Evolutionary conservation across 495 filamentous ascomycete genomes (phyloP), one percentile per base, ranked within the genome.

Genomic region (Thermochaetoides thermophila): DNA sequence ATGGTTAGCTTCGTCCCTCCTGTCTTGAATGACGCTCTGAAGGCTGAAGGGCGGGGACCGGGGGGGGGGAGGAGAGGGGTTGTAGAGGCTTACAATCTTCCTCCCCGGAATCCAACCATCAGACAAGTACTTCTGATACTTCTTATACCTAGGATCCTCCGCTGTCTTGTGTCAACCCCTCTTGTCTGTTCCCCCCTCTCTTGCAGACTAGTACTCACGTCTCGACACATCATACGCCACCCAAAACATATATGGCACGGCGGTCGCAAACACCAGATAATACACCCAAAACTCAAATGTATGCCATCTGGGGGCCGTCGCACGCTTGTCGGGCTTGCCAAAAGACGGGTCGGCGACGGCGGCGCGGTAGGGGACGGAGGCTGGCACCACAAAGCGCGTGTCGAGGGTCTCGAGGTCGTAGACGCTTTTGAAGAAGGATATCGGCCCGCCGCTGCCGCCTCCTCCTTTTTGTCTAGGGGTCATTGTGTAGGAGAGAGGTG

Each of bases 51-150:
- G 12, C 13, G 11, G 13, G 21, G 20, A 12, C 12, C 22, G 17
- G 20, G 10, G 21, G 21, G 21, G 21, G 11, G 21, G 21, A 11
- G 21, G 21, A 11, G 11, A 24, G 6, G 21, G 21, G 21, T 6
- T 6, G 21, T 35, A 31, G 30, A 13, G 18, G 57, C 77, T 53
- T 64, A 84, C 79, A 25, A 95, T 82, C 64, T 81, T 84, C 30
- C 86, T 81, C 11, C 89, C 89, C n/a, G 77, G 78, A 35, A 99
- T 83, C 89, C 89, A 99, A 35, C 89, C 91, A 7, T 73, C 64
- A 0, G 72, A 77, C 12, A 99, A 69, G 1, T 78, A 56, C 29
- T 61, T 56, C 38, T 77, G 64, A 49, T 77, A 96, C 40, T 72
- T 81, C 22, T 64, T 40, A 50, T 91, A 96, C 36, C 79, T 73